Evolutionary conservation across 2,329 filamentous ascomycete species (phyloP).

Genomic region (Xylariales sp.): DNA sequence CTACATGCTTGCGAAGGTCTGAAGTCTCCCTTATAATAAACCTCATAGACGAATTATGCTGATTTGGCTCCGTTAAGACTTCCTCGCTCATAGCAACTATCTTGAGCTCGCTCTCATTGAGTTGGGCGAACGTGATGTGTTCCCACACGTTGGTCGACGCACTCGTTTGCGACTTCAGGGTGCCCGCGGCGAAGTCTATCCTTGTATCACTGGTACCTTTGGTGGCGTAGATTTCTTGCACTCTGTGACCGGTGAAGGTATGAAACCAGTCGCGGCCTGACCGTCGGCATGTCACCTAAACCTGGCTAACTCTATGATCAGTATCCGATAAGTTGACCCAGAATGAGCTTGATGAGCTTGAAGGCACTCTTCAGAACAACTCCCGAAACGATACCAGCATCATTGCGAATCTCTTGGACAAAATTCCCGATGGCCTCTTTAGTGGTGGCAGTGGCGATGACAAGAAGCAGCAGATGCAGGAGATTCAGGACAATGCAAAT

Average conservation of each 20-base stretch:
- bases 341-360: constrained; percentile 83
- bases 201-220: constrained; percentile 85
- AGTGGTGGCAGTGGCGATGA: constrained; percentile 71
- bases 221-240: constrained; percentile 93
- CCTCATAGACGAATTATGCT: background rate
- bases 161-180: constrained; percentile 69
- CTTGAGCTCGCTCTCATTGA: constrained; percentile 83
- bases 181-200: constrained; percentile 64
- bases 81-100: constrained; percentile 91
- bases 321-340: constrained; percentile 87
- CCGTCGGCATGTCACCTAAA: too few species aligned
- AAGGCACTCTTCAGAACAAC: constrained; percentile 70
- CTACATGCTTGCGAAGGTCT: constrained; percentile 80
- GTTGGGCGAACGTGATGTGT: constrained; percentile 73
- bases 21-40: constrained; percentile 10
- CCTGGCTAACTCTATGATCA: constrained; percentile 19
- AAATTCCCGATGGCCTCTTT: constrained; percentile 76
- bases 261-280: too few species aligned
- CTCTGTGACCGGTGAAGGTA: constrained; percentile 68
- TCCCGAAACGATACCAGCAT: constrained; percentile 64
- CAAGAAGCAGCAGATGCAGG: constrained; percentile 69
- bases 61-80: constrained; percentile 50
- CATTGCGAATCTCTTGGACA: constrained; percentile 73
- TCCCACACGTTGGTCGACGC: constrained; percentile 77
- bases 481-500: constrained; percentile 72